Evolutionary conservation across 2,329 filamentous ascomycete genomes (phyloP).

Genomic region (Westerdykella sp.): DNA sequence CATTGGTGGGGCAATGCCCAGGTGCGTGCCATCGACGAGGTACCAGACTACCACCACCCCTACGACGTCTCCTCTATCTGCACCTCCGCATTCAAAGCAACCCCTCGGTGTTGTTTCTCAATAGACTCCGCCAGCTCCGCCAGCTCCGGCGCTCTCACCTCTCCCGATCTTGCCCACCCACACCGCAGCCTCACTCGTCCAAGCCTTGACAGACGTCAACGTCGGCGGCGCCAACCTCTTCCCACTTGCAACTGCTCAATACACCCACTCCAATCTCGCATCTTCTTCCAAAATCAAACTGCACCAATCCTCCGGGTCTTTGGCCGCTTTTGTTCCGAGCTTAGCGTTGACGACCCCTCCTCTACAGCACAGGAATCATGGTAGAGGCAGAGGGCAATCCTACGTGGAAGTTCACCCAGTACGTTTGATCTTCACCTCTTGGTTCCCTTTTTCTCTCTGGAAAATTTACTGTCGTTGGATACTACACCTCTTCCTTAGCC

Average conservation of each 20-base stretch:
- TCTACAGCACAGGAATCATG: constrained; percentile 57
- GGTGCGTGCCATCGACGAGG: no score
- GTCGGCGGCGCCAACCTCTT: constrained; percentile 23
- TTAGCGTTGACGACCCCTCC: constrained; percentile 7
- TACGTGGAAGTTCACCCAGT: constrained; percentile 99
- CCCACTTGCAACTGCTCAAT: constrained; percentile 1
- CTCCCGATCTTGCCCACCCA: neutral
- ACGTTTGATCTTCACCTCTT: constrained; percentile 44
- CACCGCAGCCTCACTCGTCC: no score
- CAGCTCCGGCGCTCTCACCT: neutral
- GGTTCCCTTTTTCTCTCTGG: neutral
- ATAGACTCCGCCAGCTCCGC: neutral
- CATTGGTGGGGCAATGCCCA: no score
- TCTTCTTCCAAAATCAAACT: no score
- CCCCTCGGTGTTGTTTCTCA: neutral
- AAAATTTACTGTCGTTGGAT: neutral
- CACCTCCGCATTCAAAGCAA: neutral
- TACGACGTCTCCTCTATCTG: neutral
- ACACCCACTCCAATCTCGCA: no score
- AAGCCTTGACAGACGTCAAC: constrained; percentile 11
- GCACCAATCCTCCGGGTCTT: neutral
- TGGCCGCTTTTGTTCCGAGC: neutral
- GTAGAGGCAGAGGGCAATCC: constrained; percentile 90
- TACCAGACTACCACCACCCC: neutral
- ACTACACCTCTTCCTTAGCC: neutral